Evolutionary conservation across 495 filamentous ascomycete species (phyloP).

Genomic region (Trichoderma virens): DNA sequence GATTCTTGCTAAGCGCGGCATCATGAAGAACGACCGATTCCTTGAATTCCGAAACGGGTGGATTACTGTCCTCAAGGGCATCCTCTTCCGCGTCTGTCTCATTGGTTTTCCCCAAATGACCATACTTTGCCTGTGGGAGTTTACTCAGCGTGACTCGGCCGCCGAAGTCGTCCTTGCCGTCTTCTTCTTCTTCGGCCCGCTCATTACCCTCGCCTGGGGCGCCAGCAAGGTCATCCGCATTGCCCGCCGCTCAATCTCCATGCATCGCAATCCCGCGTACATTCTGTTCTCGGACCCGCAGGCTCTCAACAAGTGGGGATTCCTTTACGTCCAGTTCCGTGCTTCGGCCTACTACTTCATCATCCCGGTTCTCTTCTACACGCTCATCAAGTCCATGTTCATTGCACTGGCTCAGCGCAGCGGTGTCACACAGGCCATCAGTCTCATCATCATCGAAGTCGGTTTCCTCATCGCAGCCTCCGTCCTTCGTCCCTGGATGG

Average conservation of each 20-base stretch:
- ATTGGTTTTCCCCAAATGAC: constrained; percentile 93
- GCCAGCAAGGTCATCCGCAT: constrained; percentile 82
- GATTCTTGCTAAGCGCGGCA: constrained; percentile 56
- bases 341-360: constrained; percentile 97
- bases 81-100: constrained; percentile 82
- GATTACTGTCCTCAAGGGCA: constrained; percentile 75
- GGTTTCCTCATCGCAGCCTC: constrained; percentile 68
- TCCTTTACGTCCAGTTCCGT: constrained; percentile 95
- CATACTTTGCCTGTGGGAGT: constrained; percentile 90
- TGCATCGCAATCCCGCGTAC: constrained; percentile 96
- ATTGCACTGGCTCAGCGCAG: constrained; percentile 71
- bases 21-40: constrained; percentile 83
- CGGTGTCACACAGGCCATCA: constrained; percentile 76
- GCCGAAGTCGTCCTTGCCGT: constrained; percentile 84
- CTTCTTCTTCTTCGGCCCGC: constrained; percentile 81
- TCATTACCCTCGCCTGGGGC: constrained; percentile 75
- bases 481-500: constrained; percentile 92
- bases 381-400: constrained; percentile 83
- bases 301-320: constrained; percentile 96
- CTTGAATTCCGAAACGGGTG: constrained; percentile 86
- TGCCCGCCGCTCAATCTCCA: constrained; percentile 75
- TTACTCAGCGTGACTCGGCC: constrained; percentile 76
- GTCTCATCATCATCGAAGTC: constrained; percentile 78
- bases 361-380: constrained; percentile 71
- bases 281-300: constrained; percentile 93